Evolutionary conservation across 352 stramenopile species (phyloP), one percentile per base, ranked within the genome.

Genomic region (Globisporangium recalcitrans): DNA sequence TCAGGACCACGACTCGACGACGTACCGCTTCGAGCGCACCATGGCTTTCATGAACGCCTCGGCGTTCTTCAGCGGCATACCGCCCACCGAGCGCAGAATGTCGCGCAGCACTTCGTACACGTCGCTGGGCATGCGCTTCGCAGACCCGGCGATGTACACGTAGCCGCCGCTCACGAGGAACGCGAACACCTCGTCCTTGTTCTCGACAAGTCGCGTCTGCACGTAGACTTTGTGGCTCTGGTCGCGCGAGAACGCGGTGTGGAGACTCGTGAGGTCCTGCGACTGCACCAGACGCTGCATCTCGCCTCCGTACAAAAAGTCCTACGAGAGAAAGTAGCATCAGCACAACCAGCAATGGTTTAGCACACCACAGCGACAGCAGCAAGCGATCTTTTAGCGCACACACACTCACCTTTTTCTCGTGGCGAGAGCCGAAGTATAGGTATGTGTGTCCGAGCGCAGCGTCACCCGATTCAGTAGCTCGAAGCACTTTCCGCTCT

Each of bases 191-290:
- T 67, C 52, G 24, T 88, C 70, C 63, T 92, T 93, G 60, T 91
- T 73, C 64, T 98, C 88, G 8, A 72, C 77, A 21, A 98, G 77
- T 11, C 78, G 78, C 16, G 85, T 91, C 73, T 97, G 89, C 26
- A 98, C 92, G 69, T 98, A 98, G 7, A 97, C 80, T 70, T 97
- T 97, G 58, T 90, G 68, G 29, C 74, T 68, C 78, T 91, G 82
- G 40, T 97, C 88, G 27, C 92, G 87, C 10, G 91, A 98, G 63
- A 97, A 98, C 1, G 93, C 92, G 0, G 87, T 95, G 62, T 93
- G 73, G 3, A 98, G 71, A 19, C 72, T 67, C 2, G 74, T 87
- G 38, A 98, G 67, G 31, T 80, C 69, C 5, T 84, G 77, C 0
- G 74, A 72, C 3, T 55, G 24, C 19, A 78, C 71, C 16, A 96